A percentile compares a stretch with the other conserved stretches of the same genome.
Conservation (phyloP, 305 asterid genomes). For the Fraxinus albicans region DNA sequence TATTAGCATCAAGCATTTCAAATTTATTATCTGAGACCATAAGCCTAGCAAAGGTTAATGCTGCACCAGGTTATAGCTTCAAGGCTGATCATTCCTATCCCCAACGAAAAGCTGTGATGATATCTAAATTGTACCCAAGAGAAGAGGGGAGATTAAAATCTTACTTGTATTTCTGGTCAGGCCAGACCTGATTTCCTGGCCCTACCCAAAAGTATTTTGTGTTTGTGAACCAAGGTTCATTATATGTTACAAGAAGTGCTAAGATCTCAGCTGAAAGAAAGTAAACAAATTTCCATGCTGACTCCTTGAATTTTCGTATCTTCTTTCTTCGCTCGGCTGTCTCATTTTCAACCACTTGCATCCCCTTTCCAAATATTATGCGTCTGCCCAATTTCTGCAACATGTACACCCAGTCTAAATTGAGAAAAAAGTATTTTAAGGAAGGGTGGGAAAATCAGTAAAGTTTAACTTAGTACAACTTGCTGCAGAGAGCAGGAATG, state of each 20-base stretch:
- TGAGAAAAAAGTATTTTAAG: conserved; percentile 11
- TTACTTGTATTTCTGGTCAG: conserved; percentile 80
- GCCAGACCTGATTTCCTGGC: conserved; percentile 88
- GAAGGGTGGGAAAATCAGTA: conserved; percentile 5
- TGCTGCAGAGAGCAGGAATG: neutral
- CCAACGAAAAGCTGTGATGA: conserved; percentile 14
- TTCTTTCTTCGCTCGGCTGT: conserved; percentile 59
- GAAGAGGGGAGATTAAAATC: conserved; percentile 22
- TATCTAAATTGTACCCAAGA: neutral
- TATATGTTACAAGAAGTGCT: conserved; percentile 69
- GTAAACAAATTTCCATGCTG: conserved; percentile 94
- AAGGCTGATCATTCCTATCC: conserved; percentile 7
- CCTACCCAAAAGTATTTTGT: conserved; percentile 87
- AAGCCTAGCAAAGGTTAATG: neutral
- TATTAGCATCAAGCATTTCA: conserved; percentile 8
- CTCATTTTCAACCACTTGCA: conserved; percentile 42
- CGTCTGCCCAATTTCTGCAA: conserved; percentile 71
- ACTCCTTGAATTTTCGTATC: conserved; percentile 84
- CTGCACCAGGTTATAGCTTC: conserved; percentile 8
- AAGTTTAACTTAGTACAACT: neutral
- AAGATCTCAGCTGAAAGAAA: conserved; percentile 87
- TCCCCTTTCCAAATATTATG: conserved; percentile 72
- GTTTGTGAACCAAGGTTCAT: conserved; percentile 86
- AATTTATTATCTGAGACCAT: neutral
- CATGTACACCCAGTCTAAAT: conserved; percentile 29